A percentile compares a stretch with the other conserved stretches of the same genome.
Conservation (phyloP, 495 filamentous ascomycete genomes). For the Aspergillus conjunctus region DNA sequence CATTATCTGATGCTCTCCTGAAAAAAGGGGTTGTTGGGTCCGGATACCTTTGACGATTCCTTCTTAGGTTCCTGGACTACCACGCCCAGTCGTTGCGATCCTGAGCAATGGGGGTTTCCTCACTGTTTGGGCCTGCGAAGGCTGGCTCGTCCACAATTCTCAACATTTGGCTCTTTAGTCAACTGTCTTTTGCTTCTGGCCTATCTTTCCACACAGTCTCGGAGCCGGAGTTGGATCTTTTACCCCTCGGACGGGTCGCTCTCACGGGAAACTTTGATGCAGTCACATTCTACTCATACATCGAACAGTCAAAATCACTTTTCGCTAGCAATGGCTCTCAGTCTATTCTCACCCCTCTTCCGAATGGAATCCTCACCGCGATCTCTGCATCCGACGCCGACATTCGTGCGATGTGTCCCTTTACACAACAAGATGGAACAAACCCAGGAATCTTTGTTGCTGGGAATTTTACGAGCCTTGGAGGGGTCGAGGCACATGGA, state of each 20-base stretch:
- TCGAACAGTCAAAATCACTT: slow-evolving; percentile 70
- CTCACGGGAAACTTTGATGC: slow-evolving; percentile 89
- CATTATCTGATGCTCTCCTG: slow-evolving; percentile 13
- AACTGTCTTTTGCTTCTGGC: slow-evolving; percentile 54
- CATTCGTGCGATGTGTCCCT: slow-evolving; percentile 85
- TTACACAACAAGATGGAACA: slow-evolving; percentile 65
- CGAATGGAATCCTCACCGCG: slow-evolving; percentile 79
- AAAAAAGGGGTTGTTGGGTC: neutral
- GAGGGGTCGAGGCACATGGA: slow-evolving; percentile 70
- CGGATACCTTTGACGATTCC: slow-evolving; percentile 17
- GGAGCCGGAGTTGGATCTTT: slow-evolving; percentile 77
- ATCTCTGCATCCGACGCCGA: slow-evolving; percentile 76
- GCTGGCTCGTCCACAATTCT: slow-evolving; percentile 48
- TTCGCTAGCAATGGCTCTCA: slow-evolving; percentile 74
- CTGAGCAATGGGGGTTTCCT: slow-evolving; percentile 56
- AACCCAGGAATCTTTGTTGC: slow-evolving; percentile 78
- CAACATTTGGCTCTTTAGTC: slow-evolving; percentile 42
- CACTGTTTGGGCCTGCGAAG: slow-evolving; percentile 59
- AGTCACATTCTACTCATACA: slow-evolving; percentile 85
- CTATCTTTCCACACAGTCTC: slow-evolving; percentile 72
- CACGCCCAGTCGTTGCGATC: slow-evolving; percentile 46
- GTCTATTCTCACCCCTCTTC: slow-evolving; percentile 77
- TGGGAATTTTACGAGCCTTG: slow-evolving; percentile 95
- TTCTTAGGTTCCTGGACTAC: slow-evolving; percentile 16
- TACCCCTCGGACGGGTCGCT: slow-evolving; percentile 78